Percentiles rank a stretch among this genome's conserved stretches.
These are phyloP conservation scores for Tulasnella calospora DNA, from an alignment of 768 basidiomycete species.

Conservation along the genomic window DNA sequence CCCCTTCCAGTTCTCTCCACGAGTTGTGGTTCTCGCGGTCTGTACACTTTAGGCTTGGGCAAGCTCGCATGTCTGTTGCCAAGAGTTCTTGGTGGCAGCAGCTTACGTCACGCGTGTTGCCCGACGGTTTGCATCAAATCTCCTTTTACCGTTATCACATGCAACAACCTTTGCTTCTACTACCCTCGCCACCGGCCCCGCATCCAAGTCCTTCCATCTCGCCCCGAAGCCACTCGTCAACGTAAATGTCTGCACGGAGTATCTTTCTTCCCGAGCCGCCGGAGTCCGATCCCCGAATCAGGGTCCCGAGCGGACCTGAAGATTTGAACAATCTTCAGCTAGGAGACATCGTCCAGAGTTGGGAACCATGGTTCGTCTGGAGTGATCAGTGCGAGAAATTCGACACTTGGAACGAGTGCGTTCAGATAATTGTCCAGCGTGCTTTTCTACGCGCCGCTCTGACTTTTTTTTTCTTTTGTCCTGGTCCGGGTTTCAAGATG, in stretches of 20 bases:
- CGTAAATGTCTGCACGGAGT: neutral
- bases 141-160: too few relatives aligned
- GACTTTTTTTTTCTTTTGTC: neutral
- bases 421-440: neutral
- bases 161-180: too few relatives aligned
- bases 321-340: neutral
- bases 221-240: too few relatives aligned
- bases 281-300: neutral
- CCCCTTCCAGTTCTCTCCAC: too few relatives aligned
- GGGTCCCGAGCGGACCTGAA: neutral
- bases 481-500: constrained; percentile 5
- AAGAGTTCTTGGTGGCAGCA: too few relatives aligned
- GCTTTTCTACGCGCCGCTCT: neutral
- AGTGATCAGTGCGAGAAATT: constrained; percentile 14
- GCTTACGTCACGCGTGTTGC: too few relatives aligned
- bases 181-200: too few relatives aligned
- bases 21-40: too few relatives aligned
- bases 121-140: too few relatives aligned
- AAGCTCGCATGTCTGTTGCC: too few relatives aligned
- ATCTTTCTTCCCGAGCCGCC: neutral
- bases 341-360: constrained; percentile 20
- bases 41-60: too few relatives aligned
- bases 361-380: constrained; percentile 24
- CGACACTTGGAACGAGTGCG: neutral
- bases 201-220: too few relatives aligned